phyloP scores from a whole-genome alignment of 163 green algal genomes.

The Prototheca cutis region DNA sequence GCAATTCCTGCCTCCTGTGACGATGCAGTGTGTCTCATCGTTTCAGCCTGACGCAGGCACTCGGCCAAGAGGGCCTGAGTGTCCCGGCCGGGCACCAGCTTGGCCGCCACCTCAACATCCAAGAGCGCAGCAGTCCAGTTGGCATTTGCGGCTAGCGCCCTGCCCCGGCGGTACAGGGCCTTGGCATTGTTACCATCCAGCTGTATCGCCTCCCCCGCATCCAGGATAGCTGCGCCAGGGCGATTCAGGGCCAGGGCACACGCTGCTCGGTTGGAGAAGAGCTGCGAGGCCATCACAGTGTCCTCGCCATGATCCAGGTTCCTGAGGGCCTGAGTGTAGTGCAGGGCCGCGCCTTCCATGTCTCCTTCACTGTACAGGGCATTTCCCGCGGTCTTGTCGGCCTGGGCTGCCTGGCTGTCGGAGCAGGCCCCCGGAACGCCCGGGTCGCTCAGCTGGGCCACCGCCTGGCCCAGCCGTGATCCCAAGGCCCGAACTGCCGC shows the following conservation, averaged over 20 bases:
- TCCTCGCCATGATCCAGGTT: not conserved
- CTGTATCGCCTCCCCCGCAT: not conserved
- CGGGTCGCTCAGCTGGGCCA: not conserved
- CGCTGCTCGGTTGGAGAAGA: conserved; percentile 2
- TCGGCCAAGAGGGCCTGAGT: too few relatives aligned
- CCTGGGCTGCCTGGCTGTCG: not conserved
- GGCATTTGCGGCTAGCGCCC: too few relatives aligned
- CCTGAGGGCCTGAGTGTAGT: not conserved
- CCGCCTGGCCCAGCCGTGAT: too few relatives aligned
- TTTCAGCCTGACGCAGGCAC: too few relatives aligned
- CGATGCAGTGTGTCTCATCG: too few relatives aligned
- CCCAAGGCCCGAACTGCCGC: too few relatives aligned
- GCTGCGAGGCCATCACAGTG: not conserved
- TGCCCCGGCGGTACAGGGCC: not conserved
- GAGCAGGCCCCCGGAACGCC: not conserved
- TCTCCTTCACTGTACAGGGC: not conserved
- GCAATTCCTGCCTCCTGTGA: too few relatives aligned
- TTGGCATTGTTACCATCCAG: conserved; percentile 3
- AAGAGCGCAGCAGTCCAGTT: not conserved
- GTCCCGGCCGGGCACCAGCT: too few relatives aligned
- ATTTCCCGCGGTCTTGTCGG: not conserved
- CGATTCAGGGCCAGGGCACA: not conserved
- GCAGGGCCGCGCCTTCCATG: not conserved
- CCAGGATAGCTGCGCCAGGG: not conserved
- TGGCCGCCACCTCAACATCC: too few relatives aligned